phyloP scores from a whole-genome alignment of 441 rosid genomes.

The Kokia cookei region DNA sequence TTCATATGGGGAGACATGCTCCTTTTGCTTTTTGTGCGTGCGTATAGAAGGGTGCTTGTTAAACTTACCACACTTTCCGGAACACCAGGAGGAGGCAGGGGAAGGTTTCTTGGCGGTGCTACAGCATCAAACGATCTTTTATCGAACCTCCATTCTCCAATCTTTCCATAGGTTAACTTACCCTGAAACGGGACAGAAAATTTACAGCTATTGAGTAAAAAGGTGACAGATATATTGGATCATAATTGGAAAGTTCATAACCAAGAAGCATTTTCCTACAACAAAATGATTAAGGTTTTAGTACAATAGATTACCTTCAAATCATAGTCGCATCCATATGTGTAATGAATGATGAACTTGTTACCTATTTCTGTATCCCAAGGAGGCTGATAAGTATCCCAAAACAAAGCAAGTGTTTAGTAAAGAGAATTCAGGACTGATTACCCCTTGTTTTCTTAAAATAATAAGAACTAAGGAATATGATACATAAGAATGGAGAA shows the following conservation, averaged over 20 bases:
- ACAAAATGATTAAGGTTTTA: not conserved
- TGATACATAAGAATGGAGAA: not conserved
- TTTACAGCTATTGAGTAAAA: not conserved
- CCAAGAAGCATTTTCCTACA: not conserved
- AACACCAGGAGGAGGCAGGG: constrained; percentile 91
- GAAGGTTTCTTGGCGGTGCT: constrained; percentile 79
- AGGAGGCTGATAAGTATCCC: constrained; percentile 68
- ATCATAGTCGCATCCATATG: constrained; percentile 88
- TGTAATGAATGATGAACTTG: constrained; percentile 88
- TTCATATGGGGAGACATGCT: not conserved
- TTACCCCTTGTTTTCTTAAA: not conserved
- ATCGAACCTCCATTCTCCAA: constrained; percentile 96
- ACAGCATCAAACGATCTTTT: constrained; percentile 67
- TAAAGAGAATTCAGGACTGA: not conserved
- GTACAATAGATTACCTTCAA: constrained; percentile 55
- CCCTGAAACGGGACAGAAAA: constrained; percentile 45
- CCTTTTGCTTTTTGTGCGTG: too few relatives aligned
- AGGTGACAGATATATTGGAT: not conserved
- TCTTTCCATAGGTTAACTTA: constrained; percentile 75
- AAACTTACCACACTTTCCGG: constrained; percentile 89
- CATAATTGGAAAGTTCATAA: not conserved
- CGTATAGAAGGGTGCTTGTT: not conserved
- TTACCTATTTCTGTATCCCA: constrained; percentile 84
- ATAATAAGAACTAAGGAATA: not conserved
- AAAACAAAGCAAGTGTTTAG: constrained; percentile 16